Base-by-base conservation (phyloP, 2,329 filamentous ascomycete genomes). In the Pleurostoma richardsiae region DNA sequence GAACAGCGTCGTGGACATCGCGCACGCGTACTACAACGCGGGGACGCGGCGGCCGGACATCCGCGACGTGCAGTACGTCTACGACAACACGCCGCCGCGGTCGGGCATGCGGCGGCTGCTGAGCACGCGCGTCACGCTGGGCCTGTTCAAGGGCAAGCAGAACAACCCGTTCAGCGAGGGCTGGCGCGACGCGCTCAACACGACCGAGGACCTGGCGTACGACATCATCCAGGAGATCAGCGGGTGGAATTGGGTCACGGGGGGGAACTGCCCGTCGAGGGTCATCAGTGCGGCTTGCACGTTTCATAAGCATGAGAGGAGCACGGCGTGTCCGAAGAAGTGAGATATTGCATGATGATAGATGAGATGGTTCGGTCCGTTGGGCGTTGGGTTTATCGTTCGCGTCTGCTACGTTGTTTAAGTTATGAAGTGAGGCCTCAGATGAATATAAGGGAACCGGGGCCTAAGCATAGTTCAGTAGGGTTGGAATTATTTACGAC, bases 51-150 rank as follows among this genome's bases (percentile, higher is more conserved):
- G 48, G 26, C 48, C 48, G 7, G 48, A 47, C 27, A 42, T 49
- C n/a, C 42, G 40, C 33, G 48, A 49, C 41, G 48, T 49, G 19
- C 45, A 49, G 40, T 49, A 47, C 41, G 40, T 49, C 26, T 49
- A 47, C 39, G 48, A 47, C 11, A 42, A 49, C 33, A 49, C 48
- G 27, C 30, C 46, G 39, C 31, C 41, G 1, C 41, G 45, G 27
- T 41, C 40, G 27, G 48, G 48, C 6, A 49, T 49, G 48, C 42
- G 48, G 39, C 36, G 45, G 39, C 39, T 49, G 28, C 29, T 49
- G 41, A 45, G 39, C 41, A 44, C 47, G 42, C 41, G 48, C 27
- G 39, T 49, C 29, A 44, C 48, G 10, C 40, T 49, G 45, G 42
- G 48, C 26, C 29, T 49, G 28, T 49, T 49, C 42, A 46, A 41